Conservation (phyloP, 1,284 basidiomycete genomes). For the Sporisorium sorghi region DNA sequence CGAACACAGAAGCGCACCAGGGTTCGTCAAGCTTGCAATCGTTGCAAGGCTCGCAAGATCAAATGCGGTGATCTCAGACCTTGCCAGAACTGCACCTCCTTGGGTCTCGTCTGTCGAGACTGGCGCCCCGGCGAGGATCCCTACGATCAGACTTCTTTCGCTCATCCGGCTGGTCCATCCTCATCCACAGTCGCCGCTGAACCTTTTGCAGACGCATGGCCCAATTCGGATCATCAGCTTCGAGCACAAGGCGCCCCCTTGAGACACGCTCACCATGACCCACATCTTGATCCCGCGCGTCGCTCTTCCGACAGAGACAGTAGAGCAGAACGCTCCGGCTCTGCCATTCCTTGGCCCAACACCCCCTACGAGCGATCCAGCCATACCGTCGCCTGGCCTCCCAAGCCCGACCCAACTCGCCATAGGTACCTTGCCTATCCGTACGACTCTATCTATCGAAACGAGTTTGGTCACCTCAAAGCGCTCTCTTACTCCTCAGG, state of each 20-base stretch:
- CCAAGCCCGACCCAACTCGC: constrained; percentile 42
- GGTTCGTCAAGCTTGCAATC: constrained; percentile 52
- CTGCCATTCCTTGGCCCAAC: constrained; percentile 51
- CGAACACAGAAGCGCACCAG: constrained; percentile 39
- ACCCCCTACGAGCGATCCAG: constrained; percentile 44
- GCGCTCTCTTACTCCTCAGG: constrained; percentile 49
- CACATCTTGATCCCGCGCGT: constrained; percentile 13
- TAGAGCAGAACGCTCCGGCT: constrained; percentile 31
- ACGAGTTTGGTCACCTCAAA: constrained; percentile 53
- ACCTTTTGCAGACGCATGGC: constrained; percentile 17
- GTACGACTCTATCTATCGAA: constrained; percentile 51
- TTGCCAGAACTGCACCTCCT: constrained; percentile 50
- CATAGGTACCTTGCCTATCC: constrained; percentile 52
- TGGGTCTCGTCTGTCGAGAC: constrained; percentile 45
- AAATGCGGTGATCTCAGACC: constrained; percentile 52
- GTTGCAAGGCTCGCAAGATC: constrained; percentile 56
- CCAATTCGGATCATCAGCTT: constrained; percentile 13
- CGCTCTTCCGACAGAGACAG: constrained; percentile 18
- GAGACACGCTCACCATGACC: constrained; percentile 10
- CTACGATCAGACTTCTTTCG: constrained; percentile 17
- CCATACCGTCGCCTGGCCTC: constrained; percentile 50
- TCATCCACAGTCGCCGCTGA: constrained; percentile 7
- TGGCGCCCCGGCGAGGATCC: constrained; percentile 52
- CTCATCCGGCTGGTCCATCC: constrained; percentile 27
- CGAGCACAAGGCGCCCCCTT: constrained; percentile 3